Percentiles rank a stretch among this genome's conserved stretches.
These are phyloP conservation scores for Ambrosia artemisiifolia DNA, from an alignment of 129 eudicot genomes.

Conservation along the genomic window DNA sequence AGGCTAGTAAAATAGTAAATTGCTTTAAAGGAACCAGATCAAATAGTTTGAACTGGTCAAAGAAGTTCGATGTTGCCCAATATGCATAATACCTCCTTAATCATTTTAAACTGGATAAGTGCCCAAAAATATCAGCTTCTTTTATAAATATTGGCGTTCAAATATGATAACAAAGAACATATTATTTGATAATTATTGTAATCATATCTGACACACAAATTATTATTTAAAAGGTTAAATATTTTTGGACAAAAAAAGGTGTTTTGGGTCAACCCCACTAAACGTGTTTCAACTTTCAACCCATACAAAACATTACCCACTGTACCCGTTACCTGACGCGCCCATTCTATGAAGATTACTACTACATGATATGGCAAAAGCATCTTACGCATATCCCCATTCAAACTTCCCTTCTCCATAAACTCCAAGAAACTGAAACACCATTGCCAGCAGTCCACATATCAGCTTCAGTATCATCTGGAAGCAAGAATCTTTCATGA, in stretches of 20 bases:
- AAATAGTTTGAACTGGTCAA: neutral
- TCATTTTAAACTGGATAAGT: neutral
- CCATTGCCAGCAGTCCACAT: constrained; percentile 77
- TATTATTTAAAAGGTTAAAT: no score
- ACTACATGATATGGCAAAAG: constrained; percentile 1
- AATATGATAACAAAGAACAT: neutral
- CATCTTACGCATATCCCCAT: constrained; percentile 88
- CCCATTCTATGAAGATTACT: neutral
- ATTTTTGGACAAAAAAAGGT: neutral
- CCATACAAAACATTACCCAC: neutral
- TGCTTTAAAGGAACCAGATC: neutral
- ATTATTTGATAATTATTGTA: neutral
- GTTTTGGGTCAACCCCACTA: neutral
- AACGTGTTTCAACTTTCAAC: neutral
- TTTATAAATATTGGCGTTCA: neutral
- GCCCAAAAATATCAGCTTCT: neutral
- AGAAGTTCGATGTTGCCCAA: neutral
- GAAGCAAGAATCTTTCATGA: constrained; percentile 16
- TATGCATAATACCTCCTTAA: neutral
- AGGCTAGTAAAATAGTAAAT: neutral
- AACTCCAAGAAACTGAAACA: constrained; percentile 66
- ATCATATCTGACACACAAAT: neutral
- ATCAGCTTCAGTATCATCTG: constrained; percentile 92
- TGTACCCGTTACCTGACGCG: neutral
- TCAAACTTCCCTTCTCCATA: constrained; percentile 92